Conservation (phyloP, 2,329 filamentous ascomycete genomes). For the Scedosporium dehoogii region DNA sequence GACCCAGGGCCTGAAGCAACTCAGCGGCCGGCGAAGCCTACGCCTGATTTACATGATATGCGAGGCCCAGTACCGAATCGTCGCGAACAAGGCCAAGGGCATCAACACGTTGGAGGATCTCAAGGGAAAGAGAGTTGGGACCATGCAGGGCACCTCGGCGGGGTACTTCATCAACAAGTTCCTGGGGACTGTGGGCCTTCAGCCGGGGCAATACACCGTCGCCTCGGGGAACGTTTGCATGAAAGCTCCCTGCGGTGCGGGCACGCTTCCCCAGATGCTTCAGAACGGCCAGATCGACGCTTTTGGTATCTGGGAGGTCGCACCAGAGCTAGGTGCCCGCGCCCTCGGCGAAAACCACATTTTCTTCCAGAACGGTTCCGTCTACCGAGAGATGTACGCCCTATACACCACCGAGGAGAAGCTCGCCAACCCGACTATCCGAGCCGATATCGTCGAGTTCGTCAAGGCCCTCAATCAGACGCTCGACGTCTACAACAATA, state of each 20-base stretch:
- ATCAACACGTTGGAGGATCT: conserved; percentile 9
- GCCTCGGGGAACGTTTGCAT: conserved; percentile 3
- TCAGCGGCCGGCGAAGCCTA: conserved; percentile 3
- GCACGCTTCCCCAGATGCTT: conserved; percentile 5
- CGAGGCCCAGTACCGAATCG: conserved; percentile 10
- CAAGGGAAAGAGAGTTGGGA: conserved; percentile 8
- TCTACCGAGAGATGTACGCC: conserved; percentile 9
- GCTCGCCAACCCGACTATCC: conserved; percentile 5
- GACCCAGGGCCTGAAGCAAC: conserved; percentile 7
- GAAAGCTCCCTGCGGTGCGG: conserved; percentile 4
- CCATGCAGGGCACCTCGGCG: conserved; percentile 8
- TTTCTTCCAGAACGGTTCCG: conserved; percentile 8
- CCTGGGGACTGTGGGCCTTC: conserved; percentile 5
- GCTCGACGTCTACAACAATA: conserved; percentile 3
- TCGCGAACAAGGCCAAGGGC: conserved; percentile 3
- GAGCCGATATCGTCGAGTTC: conserved; percentile 10
- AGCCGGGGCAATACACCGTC: conserved; percentile 5
- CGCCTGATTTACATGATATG: conserved; percentile 11
- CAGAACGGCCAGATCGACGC: conserved; percentile 7
- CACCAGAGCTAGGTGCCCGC: conserved; percentile 4
- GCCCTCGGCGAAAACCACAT: conserved; percentile 6
- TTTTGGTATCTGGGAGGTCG: conserved; percentile 9
- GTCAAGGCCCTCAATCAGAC: conserved; percentile 7
- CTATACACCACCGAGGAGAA: conserved; percentile 9
- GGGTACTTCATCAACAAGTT: conserved; percentile 9